These are phyloP conservation scores for Candida michaelii DNA, from an alignment of 805 yeast genomes.

Conservation along the genomic window DNA sequence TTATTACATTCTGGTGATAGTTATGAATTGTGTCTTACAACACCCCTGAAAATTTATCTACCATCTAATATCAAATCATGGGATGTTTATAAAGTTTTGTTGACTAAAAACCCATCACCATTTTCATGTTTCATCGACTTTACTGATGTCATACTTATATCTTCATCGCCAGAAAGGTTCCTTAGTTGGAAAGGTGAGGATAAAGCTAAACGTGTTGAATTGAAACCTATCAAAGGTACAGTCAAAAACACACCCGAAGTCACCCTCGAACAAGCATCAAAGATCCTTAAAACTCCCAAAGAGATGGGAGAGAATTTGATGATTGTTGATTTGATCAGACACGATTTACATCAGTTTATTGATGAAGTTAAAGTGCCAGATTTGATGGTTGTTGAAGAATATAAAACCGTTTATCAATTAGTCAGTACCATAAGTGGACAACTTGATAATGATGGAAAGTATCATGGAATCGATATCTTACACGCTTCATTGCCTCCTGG, in stretches of 20 bases:
- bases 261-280: conserved; percentile 57
- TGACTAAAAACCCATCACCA: conserved; percentile 84
- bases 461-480: conserved; percentile 76
- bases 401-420: conserved; percentile 83
- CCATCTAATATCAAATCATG: conserved; percentile 59
- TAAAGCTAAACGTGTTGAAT: conserved; percentile 52
- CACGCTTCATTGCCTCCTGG: conserved; percentile 91
- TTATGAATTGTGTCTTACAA: conserved; percentile 89
- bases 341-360: conserved; percentile 74
- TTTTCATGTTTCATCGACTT: conserved; percentile 80
- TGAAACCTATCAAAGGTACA: conserved; percentile 96
- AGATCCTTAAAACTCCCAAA: conserved; percentile 75
- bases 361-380: conserved; percentile 67
- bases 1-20: conserved; percentile 79
- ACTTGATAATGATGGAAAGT: conserved; percentile 31
- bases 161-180: conserved; percentile 95
- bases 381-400: conserved; percentile 91
- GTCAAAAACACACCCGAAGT: conserved; percentile 64
- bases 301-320: conserved; percentile 94
- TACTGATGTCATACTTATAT: conserved; percentile 60
- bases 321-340: conserved; percentile 95
- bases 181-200: conserved; percentile 65
- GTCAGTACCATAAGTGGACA: conserved; percentile 85
- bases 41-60: conserved; percentile 60
- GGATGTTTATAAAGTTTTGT: conserved; percentile 75